phyloP scores from a whole-genome alignment of 2,329 filamentous ascomycete genomes.

The Colletotrichum godetiae region DNA sequence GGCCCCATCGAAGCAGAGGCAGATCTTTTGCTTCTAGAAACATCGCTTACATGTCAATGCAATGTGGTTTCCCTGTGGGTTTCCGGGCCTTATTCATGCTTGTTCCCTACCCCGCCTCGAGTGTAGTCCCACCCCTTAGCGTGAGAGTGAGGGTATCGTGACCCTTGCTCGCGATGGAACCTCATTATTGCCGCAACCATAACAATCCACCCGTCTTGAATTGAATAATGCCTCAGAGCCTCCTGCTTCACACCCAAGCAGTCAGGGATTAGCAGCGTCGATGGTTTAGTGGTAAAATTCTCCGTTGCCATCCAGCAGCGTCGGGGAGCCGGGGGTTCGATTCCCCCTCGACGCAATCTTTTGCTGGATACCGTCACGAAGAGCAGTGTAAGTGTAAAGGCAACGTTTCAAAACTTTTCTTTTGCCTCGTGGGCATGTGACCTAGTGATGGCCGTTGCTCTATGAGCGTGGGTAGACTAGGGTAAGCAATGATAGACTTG shows the following conservation, averaged over 20 bases:
- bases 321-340: conserved; percentile 19
- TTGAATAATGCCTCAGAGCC: rapidly evolving
- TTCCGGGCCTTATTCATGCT: background rate
- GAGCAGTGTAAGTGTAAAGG: too few species aligned
- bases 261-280: background rate
- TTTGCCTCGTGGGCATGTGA: background rate
- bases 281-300: conserved; percentile 22
- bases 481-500: background rate
- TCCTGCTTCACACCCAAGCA: rapidly evolving
- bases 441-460: background rate
- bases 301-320: conserved; percentile 15
- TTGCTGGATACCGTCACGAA: background rate
- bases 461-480: background rate
- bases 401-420: too few species aligned
- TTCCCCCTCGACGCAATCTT: conserved; percentile 4
- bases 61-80: background rate
- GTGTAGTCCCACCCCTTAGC: background rate
- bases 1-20: too few species aligned
- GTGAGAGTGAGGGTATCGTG: conserved; percentile 1
- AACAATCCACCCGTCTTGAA: background rate
- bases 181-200: background rate
- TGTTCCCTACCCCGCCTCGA: background rate
- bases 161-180: background rate
- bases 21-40: background rate
- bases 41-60: too few species aligned